Conservation (phyloP, 345 rosid genomes). For the Ceriops decandra region DNA sequence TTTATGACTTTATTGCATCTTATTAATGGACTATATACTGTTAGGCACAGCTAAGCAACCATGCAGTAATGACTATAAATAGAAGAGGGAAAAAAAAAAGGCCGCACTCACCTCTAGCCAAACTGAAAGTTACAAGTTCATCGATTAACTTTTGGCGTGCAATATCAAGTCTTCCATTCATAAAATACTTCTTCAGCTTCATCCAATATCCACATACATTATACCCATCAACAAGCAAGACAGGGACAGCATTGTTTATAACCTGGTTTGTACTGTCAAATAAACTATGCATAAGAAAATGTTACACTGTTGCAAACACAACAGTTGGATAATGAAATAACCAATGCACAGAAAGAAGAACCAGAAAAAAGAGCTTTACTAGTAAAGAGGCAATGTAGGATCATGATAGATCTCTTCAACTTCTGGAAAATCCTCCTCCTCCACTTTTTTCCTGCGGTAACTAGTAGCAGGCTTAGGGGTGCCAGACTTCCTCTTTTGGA, state of each 20-base stretch:
- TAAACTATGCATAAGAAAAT: constrained; percentile 26
- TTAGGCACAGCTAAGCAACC: too few relatives aligned
- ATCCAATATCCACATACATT: constrained; percentile 94
- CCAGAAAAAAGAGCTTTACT: constrained; percentile 46
- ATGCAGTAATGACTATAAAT: neutral
- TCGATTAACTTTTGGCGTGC: constrained; percentile 83
- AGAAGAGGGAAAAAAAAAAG: neutral
- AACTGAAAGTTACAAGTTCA: constrained; percentile 70
- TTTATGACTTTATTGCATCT: too few relatives aligned
- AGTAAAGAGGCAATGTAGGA: constrained; percentile 69
- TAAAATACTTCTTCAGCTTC: constrained; percentile 85
- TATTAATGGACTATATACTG: too few relatives aligned
- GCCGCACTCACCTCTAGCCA: constrained; percentile 55
- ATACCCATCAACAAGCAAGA: constrained; percentile 94
- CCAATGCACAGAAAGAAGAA: constrained; percentile 12
- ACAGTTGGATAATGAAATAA: constrained; percentile 9
- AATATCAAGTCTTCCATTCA: constrained; percentile 71
- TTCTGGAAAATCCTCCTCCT: constrained; percentile 65
- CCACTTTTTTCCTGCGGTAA: constrained; percentile 73
- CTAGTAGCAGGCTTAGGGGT: constrained; percentile 78
- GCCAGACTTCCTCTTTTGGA: constrained; percentile 52
- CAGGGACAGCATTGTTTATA: constrained; percentile 64
- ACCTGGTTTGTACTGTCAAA: constrained; percentile 75
- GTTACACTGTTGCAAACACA: constrained; percentile 11
- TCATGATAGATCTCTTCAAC: constrained; percentile 64